Evolutionary conservation across 306 rosid genomes (phyloP), one percentile per base, ranked within the genome.

Genomic region (Inga oerstediana): DNA sequence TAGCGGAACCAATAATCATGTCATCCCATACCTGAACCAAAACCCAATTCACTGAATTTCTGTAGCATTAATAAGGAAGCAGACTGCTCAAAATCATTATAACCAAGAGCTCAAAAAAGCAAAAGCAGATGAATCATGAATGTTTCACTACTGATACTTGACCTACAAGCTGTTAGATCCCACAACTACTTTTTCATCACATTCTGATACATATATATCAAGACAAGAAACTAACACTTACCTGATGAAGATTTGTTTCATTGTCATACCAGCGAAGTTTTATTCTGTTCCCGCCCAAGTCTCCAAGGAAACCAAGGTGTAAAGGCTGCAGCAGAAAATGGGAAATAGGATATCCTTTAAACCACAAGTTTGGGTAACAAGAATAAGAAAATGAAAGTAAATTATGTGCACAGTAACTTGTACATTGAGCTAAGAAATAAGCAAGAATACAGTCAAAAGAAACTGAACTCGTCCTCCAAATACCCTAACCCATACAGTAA

Each of bases 221-320:
- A n/a, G 66, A 62, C 37, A 27, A 24, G 30, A 11, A 62, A 62
- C 37, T 12, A 68, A 74, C 45, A 77, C 94, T 88, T 88, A 95
- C 97, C 66, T 90, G 92, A 86, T 95, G 99, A 66, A 95, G 99
- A 89, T 93, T 92, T 78, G 99, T 88, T 88, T 92, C 90, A 80
- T 89, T 90, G 66, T 82, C 81, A 82, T 89, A 95, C 99, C 99
- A 93, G 8, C 91, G 92, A 73, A 95, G 93, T 76, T 66, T 88
- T 79, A 93, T 92, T 16, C 85, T 24, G 89, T 93, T 93, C 82
- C 99, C 98, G 41, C 98, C 99, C 7, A 34, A 44, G 83, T 93
- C 98, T 88, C 93, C 99, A 49, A 74, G 65, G 85, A 92, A 95
- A 85, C 98, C 99, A 74, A 87, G 96, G 89, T 95, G 99, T 20